Percentiles rank a stretch among this genome's conserved stretches.
These are phyloP conservation scores for Microdochium bolleyi DNA, from an alignment of 2,329 filamentous ascomycete genomes.

Conservation along the genomic window DNA sequence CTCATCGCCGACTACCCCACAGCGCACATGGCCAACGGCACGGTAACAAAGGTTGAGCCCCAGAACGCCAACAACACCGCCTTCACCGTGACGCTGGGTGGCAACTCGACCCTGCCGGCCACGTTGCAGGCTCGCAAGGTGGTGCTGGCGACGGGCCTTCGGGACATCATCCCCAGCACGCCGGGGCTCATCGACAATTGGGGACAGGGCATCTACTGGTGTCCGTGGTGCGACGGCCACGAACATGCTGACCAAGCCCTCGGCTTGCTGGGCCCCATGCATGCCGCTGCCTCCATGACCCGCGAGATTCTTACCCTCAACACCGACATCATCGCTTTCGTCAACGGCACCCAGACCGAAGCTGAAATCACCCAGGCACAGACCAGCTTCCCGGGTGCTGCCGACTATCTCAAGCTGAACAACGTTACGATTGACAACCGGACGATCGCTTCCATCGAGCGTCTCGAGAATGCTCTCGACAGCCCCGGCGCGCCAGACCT, in stretches of 20 bases:
- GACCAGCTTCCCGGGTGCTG: conserved; percentile 34
- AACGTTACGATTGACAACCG: conserved; percentile 48
- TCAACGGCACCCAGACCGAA: conserved; percentile 49
- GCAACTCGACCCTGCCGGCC: conserved; percentile 12
- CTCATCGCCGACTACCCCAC: conserved; percentile 44
- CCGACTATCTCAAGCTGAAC: conserved; percentile 38
- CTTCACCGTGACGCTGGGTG: conserved; percentile 34
- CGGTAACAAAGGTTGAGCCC: conserved; percentile 34
- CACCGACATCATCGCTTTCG: conserved; percentile 45
- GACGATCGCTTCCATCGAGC: conserved; percentile 38
- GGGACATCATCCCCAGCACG: conserved; percentile 44
- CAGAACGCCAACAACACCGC: conserved; percentile 20
- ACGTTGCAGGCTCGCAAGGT: conserved; percentile 42
- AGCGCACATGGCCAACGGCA: conserved; percentile 41
- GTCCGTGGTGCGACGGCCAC: conserved; percentile 56
- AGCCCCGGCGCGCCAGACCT: conserved; percentile 28
- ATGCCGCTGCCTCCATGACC: conserved; percentile 33
- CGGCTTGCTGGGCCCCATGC: conserved; percentile 40
- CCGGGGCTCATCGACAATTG: conserved; percentile 47
- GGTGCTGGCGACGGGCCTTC: conserved; percentile 49
- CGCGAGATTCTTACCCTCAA: conserved; percentile 48
- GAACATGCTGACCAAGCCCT: conserved; percentile 52
- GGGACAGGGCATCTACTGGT: conserved; percentile 55
- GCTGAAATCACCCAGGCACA: conserved; percentile 29
- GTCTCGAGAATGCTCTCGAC: conserved; percentile 30